phyloP scores from a whole-genome alignment of 2,329 filamentous ascomycete species.

The Clarireedia sp. region DNA sequence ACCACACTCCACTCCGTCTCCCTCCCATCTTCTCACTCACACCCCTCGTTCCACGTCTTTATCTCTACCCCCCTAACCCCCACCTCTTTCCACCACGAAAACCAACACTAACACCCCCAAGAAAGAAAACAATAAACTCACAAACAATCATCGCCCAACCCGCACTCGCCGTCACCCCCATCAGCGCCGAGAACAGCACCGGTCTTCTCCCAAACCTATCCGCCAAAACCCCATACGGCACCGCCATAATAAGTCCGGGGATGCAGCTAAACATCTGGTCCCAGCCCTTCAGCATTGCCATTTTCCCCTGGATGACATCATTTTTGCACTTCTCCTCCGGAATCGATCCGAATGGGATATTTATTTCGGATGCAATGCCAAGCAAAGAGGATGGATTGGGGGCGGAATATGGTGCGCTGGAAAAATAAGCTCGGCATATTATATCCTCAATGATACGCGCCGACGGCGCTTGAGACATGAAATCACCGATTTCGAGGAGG shows the following conservation, averaged over 20 bases:
- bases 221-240: conserved; percentile 15
- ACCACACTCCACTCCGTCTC: not conserved
- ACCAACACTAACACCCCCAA: not conserved
- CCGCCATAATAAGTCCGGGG: conserved; percentile 31
- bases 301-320: conserved; percentile 39
- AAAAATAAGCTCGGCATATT: conserved; percentile 42
- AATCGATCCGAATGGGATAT: conserved; percentile 12
- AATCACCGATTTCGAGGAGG: conserved; percentile 36
- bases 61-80: not conserved
- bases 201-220: conserved; percentile 15
- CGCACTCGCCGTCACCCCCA: conserved; percentile 7
- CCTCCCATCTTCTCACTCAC: not conserved
- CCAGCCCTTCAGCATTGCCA: conserved; percentile 46
- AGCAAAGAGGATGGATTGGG: not conserved
- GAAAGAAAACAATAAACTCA: not conserved
- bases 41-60: not conserved
- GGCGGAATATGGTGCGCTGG: conserved; percentile 30
- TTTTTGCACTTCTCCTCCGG: conserved; percentile 42
- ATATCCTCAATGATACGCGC: conserved; percentile 46
- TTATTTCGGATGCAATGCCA: not conserved
- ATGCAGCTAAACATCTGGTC: conserved; percentile 38
- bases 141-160: conserved; percentile 12
- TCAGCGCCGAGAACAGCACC: conserved; percentile 8
- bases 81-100: not conserved
- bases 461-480: conserved; percentile 33